Conservation (phyloP, 495 filamentous ascomycete species). For the Penicillium odoratum region DNA sequence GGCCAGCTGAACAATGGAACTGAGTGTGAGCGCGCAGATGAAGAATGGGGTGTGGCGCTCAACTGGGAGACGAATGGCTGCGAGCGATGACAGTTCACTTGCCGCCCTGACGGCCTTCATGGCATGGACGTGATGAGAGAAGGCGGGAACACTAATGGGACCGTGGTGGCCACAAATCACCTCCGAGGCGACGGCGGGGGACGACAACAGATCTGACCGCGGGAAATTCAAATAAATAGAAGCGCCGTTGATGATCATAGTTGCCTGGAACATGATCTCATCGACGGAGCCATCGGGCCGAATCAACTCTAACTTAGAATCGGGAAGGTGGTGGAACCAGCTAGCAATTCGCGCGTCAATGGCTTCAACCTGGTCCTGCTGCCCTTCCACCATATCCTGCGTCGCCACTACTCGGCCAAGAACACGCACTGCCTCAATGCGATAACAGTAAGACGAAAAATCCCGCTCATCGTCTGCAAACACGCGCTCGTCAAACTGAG, state of each 20-base stretch:
- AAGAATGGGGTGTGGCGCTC: constrained; percentile 85
- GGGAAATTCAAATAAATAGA: constrained; percentile 50
- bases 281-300: constrained; percentile 67
- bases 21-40: constrained; percentile 71
- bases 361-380: constrained; percentile 50
- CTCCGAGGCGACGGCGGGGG: constrained; percentile 46
- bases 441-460: constrained; percentile 49
- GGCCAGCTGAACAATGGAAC: constrained; percentile 58
- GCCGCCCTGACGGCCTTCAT: constrained; percentile 78
- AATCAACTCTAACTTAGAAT: constrained; percentile 70
- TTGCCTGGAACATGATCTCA: constrained; percentile 90
- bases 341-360: constrained; percentile 77
- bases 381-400: constrained; percentile 38
- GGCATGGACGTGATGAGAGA: constrained; percentile 64
- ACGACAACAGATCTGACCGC: constrained; percentile 51
- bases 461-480: constrained; percentile 48
- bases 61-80: constrained; percentile 72
- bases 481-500: constrained; percentile 46
- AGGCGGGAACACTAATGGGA: constrained; percentile 51
- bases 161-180: constrained; percentile 50
- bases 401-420: constrained; percentile 68
- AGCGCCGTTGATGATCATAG: constrained; percentile 71
- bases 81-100: constrained; percentile 72
- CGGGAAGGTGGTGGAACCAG: constrained; percentile 79
- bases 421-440: constrained; percentile 66